Conservation (phyloP, 768 basidiomycete species). For the Rubroboletus satanas region DNA sequence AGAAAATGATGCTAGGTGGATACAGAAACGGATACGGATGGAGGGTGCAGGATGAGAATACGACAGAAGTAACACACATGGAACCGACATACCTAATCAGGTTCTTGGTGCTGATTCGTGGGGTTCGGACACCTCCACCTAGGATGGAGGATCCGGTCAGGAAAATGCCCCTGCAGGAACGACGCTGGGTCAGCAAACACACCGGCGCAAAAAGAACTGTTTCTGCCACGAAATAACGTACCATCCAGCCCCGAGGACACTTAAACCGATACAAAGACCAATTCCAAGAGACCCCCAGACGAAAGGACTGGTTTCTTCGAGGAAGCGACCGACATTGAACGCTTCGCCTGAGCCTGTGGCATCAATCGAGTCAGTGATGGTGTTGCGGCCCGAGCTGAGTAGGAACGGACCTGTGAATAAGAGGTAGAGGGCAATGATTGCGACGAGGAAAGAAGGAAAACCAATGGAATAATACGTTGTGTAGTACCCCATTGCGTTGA, state of each 20-base stretch:
- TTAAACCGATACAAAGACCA: conserved; percentile 88
- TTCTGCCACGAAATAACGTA: conserved; percentile 35
- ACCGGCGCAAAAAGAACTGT: not conserved
- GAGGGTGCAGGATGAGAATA: not conserved
- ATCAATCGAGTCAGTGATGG: conserved; percentile 1
- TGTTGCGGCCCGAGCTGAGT: not conserved
- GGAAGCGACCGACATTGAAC: conserved; percentile 91
- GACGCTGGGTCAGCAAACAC: not conserved
- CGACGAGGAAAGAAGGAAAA: conserved; percentile 58
- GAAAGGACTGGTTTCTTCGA: conserved; percentile 92
- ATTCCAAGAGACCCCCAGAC: conserved; percentile 90
- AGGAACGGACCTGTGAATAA: conserved; percentile 74
- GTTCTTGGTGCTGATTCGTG: conserved; percentile 95
- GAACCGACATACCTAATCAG: conserved; percentile 71
- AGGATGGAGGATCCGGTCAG: conserved; percentile 95
- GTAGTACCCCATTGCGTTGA: conserved; percentile 27
- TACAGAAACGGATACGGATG: not conserved
- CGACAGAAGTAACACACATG: not conserved
- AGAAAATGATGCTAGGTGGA: conserved; percentile 85
- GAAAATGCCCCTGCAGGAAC: conserved; percentile 85
- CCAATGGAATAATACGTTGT: conserved; percentile 61
- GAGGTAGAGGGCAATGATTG: conserved; percentile 76
- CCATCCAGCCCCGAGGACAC: conserved; percentile 96
- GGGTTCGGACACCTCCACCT: conserved; percentile 91
- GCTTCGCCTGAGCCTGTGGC: conserved; percentile 75